A percentile compares a stretch with the other conserved stretches of the same genome.
Evolutionary conservation across 345 rosid species (phyloP).

Genomic region (Populus alba): DNA sequence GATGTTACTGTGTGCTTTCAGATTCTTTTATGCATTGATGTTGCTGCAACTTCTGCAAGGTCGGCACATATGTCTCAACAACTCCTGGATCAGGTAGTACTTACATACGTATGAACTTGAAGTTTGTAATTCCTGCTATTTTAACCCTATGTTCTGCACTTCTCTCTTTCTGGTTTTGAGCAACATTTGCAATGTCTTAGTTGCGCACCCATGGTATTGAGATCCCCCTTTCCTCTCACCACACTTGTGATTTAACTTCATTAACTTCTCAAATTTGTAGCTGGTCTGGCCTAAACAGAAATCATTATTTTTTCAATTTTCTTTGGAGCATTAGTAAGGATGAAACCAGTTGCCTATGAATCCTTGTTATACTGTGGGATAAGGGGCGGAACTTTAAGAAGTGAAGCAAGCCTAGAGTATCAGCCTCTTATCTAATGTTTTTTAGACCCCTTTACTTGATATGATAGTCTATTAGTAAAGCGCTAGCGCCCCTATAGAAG

Average conservation of each 20-base stretch:
- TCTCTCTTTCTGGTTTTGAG: slow-evolving; percentile 1
- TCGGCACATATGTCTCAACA: slow-evolving; percentile 67
- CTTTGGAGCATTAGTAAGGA: neutral
- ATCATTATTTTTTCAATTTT: neutral
- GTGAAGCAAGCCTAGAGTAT: too few relatives aligned
- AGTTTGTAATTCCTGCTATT: slow-evolving; percentile 11
- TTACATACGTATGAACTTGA: slow-evolving; percentile 12
- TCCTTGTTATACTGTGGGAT: neutral
- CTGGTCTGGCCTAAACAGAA: neutral
- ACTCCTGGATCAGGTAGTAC: slow-evolving; percentile 78
- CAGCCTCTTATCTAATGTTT: too few relatives aligned
- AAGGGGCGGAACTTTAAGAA: too few relatives aligned
- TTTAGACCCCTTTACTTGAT: too few relatives aligned
- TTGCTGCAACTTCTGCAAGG: slow-evolving; percentile 86
- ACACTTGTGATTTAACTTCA: neutral
- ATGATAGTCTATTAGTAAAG: too few relatives aligned
- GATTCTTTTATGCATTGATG: slow-evolving; percentile 90
- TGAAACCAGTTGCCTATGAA: neutral
- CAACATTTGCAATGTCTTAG: neutral
- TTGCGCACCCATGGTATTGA: neutral
- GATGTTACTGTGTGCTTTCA: slow-evolving; percentile 41
- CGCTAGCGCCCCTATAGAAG: too few relatives aligned
- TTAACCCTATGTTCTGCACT: neutral
- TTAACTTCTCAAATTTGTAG: neutral
- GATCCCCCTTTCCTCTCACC: neutral